phyloP scores from a whole-genome alignment of 2,329 filamentous ascomycete genomes.

The Claviceps humidiphila region DNA sequence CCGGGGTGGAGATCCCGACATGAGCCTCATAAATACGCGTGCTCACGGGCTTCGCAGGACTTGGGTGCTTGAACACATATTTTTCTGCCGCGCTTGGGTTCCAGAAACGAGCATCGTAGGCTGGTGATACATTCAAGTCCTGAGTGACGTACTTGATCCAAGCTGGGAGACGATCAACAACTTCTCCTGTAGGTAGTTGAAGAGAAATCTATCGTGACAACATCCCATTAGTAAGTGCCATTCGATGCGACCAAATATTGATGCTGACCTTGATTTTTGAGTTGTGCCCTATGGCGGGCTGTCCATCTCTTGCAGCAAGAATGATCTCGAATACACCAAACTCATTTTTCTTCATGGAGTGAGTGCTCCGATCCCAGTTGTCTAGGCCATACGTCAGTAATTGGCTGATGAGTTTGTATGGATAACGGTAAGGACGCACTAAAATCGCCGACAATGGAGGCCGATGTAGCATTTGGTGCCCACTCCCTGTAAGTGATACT shows the following conservation, averaged over 20 bases:
- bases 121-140: slow-evolving; percentile 75
- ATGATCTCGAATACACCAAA: slow-evolving; percentile 81
- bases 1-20: slow-evolving; percentile 89
- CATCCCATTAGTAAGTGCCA: neutral
- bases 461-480: slow-evolving; percentile 79
- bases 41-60: slow-evolving; percentile 72
- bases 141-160: slow-evolving; percentile 98
- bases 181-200: slow-evolving; percentile 63
- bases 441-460: slow-evolving; percentile 87
- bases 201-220: slow-evolving; percentile 56
- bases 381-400: slow-evolving; percentile 37
- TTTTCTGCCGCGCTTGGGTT: slow-evolving; percentile 66
- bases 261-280: slow-evolving; percentile 79
- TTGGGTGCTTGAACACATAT: slow-evolving; percentile 73
- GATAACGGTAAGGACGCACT: slow-evolving; percentile 44
- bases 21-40: slow-evolving; percentile 97
- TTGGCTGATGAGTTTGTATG: slow-evolving; percentile 2
- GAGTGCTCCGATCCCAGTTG: slow-evolving; percentile 70
- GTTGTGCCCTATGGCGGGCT: slow-evolving; percentile 75
- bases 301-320: slow-evolving; percentile 58
- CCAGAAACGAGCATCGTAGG: slow-evolving; percentile 95
- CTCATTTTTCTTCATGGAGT: slow-evolving; percentile 74
- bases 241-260: neutral
- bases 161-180: slow-evolving; percentile 76
- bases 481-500: slow-evolving; percentile 90